A percentile compares a stretch with the other conserved stretches of the same genome.
These are phyloP conservation scores for Fusarium longipes DNA, from an alignment of 2,329 filamentous ascomycete genomes.

Conservation along the genomic window DNA sequence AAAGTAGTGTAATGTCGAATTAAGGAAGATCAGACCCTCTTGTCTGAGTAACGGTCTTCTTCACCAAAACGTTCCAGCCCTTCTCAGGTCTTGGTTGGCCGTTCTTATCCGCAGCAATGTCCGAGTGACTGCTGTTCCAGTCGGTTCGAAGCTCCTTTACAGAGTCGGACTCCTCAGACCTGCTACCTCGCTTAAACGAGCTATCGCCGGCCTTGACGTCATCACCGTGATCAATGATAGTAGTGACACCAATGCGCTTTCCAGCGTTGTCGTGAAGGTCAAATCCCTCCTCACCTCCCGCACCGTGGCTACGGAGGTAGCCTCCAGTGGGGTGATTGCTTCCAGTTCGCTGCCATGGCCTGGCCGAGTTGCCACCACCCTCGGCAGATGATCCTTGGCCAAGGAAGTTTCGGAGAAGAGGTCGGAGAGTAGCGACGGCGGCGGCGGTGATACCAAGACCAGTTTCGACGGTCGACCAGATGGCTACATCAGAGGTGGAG, in stretches of 20 bases:
- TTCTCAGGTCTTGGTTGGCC: constrained; percentile 9
- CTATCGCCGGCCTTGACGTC: neutral
- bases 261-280: constrained; percentile 21
- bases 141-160: constrained; percentile 10
- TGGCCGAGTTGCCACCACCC: constrained; percentile 31
- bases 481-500: constrained; percentile 56
- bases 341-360: constrained; percentile 35
- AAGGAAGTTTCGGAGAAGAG: constrained; percentile 14
- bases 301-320: constrained; percentile 39
- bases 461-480: constrained; percentile 60
- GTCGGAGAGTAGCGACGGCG: constrained; percentile 52
- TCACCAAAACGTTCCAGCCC: constrained; percentile 43
- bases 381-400: constrained; percentile 18
- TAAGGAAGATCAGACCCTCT: constrained; percentile 15
- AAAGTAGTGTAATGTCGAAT: neutral
- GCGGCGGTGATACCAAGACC: constrained; percentile 57
- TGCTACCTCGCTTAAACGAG: constrained; percentile 9
- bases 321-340: constrained; percentile 30
- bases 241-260: constrained; percentile 37
- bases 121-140: constrained; percentile 43
- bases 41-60: constrained; percentile 44
- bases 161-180: constrained; percentile 23
- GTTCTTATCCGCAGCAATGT: constrained; percentile 27
- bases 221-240: constrained; percentile 38
- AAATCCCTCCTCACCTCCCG: constrained; percentile 5